A percentile compares a stretch with the other conserved stretches of the same genome.
These are phyloP conservation scores for Chaetomium sp. DNA, from an alignment of 2,329 filamentous ascomycete species.

Conservation along the genomic window DNA sequence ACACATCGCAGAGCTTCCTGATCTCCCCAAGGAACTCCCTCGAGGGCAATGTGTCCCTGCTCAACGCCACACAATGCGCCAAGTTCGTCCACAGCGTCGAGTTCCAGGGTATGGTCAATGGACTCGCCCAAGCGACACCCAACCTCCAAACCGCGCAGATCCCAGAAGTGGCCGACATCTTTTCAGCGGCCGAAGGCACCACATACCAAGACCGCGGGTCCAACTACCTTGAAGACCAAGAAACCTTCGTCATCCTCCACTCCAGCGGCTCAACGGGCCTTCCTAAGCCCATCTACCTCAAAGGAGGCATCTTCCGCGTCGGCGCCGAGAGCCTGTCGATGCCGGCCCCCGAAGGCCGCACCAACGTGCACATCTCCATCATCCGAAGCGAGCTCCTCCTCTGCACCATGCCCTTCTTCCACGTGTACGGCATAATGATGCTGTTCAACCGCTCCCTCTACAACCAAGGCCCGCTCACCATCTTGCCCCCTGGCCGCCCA, in stretches of 20 bases:
- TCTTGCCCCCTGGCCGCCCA: neutral
- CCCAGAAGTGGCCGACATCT: neutral
- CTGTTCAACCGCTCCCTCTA: constrained; percentile 7
- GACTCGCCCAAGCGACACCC: neutral
- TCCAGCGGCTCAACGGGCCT: constrained; percentile 14
- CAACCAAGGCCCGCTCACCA: constrained; percentile 7
- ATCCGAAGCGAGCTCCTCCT: constrained; percentile 1
- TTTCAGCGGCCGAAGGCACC: neutral
- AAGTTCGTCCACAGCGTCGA: constrained; percentile 6
- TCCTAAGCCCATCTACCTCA: constrained; percentile 10
- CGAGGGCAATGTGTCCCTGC: constrained; percentile 4
- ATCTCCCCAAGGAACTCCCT: constrained; percentile 11
- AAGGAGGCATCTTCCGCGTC: constrained; percentile 6
- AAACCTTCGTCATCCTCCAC: constrained; percentile 13
- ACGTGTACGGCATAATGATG: constrained; percentile 9
- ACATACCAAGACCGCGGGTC: neutral
- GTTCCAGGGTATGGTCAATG: neutral
- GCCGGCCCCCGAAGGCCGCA: constrained; percentile 1
- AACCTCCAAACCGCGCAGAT: neutral
- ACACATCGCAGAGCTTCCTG: constrained; percentile 3
- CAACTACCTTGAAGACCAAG: neutral
- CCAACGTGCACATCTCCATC: neutral
- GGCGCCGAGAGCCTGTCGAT: neutral
- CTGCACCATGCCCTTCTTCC: constrained; percentile 9
- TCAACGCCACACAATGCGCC: constrained; percentile 5